These are phyloP conservation scores for Talaromyces islandicus DNA, from an alignment of 2,329 filamentous ascomycete genomes.

Conservation along the genomic window DNA sequence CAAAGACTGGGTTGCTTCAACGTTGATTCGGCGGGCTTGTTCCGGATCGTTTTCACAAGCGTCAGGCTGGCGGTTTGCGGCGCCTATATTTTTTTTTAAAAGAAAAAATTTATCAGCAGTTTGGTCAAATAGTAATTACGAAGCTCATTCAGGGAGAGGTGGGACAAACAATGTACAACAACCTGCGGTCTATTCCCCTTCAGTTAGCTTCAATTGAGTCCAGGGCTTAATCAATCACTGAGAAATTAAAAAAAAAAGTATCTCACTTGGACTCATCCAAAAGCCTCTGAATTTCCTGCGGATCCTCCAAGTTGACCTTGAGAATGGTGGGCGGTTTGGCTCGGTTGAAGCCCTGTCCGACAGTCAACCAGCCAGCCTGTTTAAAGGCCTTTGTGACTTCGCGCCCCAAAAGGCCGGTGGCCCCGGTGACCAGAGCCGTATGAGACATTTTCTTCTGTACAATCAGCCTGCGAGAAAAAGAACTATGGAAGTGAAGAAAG, in stretches of 20 bases:
- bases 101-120: background rate
- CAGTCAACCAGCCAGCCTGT: constrained; percentile 60
- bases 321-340: constrained; percentile 64
- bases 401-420: constrained; percentile 75
- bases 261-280: constrained; percentile 50
- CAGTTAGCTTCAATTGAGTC: background rate
- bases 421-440: constrained; percentile 72
- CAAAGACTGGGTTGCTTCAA: constrained; percentile 62
- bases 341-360: constrained; percentile 68
- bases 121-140: background rate
- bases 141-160: constrained; percentile 2
- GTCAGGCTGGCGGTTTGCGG: constrained; percentile 83
- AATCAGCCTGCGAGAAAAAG: background rate
- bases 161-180: constrained; percentile 68
- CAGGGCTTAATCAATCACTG: background rate
- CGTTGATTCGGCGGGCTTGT: constrained; percentile 67
- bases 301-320: constrained; percentile 47
- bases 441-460: constrained; percentile 27
- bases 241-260: background rate
- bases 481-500: background rate
- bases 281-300: constrained; percentile 39
- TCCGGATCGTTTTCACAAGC: constrained; percentile 75
- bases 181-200: constrained; percentile 58
- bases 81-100: constrained; percentile 59
- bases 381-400: constrained; percentile 70